Base-by-base conservation (phyloP, 352 stramenopile species). In the Pythium dissimile region DNA sequence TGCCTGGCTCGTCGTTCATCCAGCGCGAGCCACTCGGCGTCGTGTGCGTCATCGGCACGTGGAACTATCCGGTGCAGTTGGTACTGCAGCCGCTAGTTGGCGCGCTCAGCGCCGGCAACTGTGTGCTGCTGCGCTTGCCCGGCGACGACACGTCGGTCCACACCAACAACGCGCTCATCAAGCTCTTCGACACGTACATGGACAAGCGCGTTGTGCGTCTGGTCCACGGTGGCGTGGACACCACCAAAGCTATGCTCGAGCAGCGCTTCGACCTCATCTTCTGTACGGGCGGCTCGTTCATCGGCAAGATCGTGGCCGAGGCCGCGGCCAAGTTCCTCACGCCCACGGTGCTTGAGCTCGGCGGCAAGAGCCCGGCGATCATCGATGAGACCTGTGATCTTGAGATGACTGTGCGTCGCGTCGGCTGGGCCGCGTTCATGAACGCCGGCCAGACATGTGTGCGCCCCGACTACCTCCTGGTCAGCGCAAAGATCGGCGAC, bases 401-500 rank as follows among this genome's bases (percentile, higher is more conserved):
- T 18, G 59, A 62, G 3, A 68, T 94, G 26, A 69, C 89, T 1
- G 84, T 79, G 5, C 27, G 80, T 42, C 77, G 95, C 6, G 81
- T 99, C 34, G 65, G 89, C 8, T 97, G 77, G 72, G 78, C 66
- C 2, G 92, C 95, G 27, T 91, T 81, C 28, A 59, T 95, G 23
- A 99, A 99, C 69, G 62, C 72, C 20, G 95, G 95, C 1, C 96
- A 99, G 74, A 97, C 84, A 37, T 99, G 96, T 69, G 75, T 98
- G 30, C 80, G 92, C 15, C 92, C 94, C 5, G 95, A 98, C 69
- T 97, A 98, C 75, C 55, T 98, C 8, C 46, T 98, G 23, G 86
- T 96, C 15, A 77, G 95, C 55, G 60, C 79, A 27, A 76, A 77
- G 38, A 63, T 95, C 32, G 68, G 84, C 16, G 72, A 94, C 50